Evolutionary conservation across 805 yeast species (phyloP), one percentile per base, ranked within the genome.

Genomic region (Clavispora vitiphila): DNA sequence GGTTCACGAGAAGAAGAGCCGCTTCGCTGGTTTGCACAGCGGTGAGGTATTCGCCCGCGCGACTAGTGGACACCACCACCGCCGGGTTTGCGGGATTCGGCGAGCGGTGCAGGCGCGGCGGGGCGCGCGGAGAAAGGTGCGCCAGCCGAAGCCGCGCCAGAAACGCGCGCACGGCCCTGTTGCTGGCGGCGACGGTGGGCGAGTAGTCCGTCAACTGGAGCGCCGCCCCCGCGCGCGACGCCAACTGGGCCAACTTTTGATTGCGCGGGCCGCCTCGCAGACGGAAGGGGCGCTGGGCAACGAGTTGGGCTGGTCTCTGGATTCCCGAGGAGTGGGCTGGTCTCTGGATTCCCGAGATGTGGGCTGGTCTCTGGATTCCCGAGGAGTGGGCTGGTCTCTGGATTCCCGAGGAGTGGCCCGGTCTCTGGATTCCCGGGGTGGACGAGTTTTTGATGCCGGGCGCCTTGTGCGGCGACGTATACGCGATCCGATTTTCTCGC

Each of bases 171-270:
- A 34, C 25, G 12, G 25, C 26, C 8, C 25, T 4, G 7, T 34
- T 34, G 26, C 37, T 34, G n/a, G 25, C 20, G 10, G 37, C 25
- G 14, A 34, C 37, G 20, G 27, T 32, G 35, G 24, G 24, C 24
- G 22, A 9, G 20, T 23, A 34, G 27, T 23, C 26, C 4, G 32
- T 29, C 12, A 29, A 29, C n/a, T 29, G 20, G 32, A 29, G 16
- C 32, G 20, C 11, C 12, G 32, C 32, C 21, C 20, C 32, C 6
- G 32, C 19, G 14, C 20, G 32, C 32, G 11, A 16, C 26, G 26
- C 26, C 26, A 21, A 5, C 5, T 21, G 22, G 8, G 5, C 5
- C 22, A 26, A n/a, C 7, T 26, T 5, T n/a, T n/a, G n/a, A n/a
- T n/a, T n/a, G n/a, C n/a, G n/a, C n/a, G n/a, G n/a, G n/a, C n/a